Evolutionary conservation across 106 monocot species (phyloP).

Genomic region (Iris macrosiphon): DNA sequence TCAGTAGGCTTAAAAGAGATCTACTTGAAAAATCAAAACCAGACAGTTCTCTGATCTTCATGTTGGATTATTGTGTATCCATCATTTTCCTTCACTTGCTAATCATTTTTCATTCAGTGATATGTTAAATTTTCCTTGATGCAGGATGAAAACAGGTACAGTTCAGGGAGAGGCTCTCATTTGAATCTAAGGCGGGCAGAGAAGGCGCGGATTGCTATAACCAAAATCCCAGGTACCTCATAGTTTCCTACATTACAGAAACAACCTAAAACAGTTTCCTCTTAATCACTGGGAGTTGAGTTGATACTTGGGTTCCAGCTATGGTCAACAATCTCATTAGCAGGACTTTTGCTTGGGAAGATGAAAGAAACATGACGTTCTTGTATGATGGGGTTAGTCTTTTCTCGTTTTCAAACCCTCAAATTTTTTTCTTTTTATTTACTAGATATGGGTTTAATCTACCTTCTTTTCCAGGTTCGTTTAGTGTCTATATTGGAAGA

Average conservation of each 20-base stretch:
- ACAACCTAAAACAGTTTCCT: background rate
- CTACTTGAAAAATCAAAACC: too few species aligned
- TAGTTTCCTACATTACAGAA: background rate
- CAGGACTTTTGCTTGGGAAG: slow-evolving; percentile 80
- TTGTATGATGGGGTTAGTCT: slow-evolving; percentile 86
- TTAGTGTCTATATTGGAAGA: slow-evolving; percentile 82
- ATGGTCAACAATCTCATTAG: slow-evolving; percentile 77
- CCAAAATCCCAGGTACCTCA: slow-evolving; percentile 74
- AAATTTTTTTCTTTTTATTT: background rate
- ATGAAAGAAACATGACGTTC: slow-evolving; percentile 60
- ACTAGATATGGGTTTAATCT: background rate
- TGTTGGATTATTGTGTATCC: too few species aligned
- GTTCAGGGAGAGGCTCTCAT: slow-evolving; percentile 75
- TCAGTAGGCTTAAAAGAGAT: too few species aligned
- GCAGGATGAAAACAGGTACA: slow-evolving; percentile 74
- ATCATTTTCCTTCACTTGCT: too few species aligned
- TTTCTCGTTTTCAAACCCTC: background rate
- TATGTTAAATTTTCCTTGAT: slow-evolving; percentile 5
- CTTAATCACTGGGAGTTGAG: background rate
- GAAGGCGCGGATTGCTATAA: slow-evolving; percentile 59
- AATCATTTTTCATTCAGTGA: too few species aligned
- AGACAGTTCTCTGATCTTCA: too few species aligned
- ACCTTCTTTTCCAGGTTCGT: slow-evolving; percentile 48
- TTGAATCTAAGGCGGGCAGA: slow-evolving; percentile 88
- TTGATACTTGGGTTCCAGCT: slow-evolving; percentile 21